phyloP scores from a whole-genome alignment of 164 flowering plant species.

The Litsea cubeba region DNA sequence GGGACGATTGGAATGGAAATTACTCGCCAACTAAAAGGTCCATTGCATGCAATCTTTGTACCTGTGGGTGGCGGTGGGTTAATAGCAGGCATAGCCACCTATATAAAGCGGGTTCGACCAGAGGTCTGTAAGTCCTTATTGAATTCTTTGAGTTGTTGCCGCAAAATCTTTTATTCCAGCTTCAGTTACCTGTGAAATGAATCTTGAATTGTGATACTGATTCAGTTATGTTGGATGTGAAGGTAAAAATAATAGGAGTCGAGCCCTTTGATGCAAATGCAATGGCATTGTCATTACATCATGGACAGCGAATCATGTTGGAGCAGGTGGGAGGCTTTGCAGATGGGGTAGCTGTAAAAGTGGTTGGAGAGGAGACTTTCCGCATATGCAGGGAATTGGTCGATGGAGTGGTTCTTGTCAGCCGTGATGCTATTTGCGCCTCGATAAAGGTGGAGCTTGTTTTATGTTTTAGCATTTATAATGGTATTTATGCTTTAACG shows the following conservation, averaged over 20 bases:
- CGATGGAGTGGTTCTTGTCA: slow-evolving; percentile 94
- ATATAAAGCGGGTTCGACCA: slow-evolving; percentile 80
- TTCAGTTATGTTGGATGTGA: neutral
- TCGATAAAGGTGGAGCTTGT: slow-evolving; percentile 74
- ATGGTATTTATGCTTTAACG: neutral
- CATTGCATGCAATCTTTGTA: slow-evolving; percentile 89
- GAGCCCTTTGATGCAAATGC: slow-evolving; percentile 99
- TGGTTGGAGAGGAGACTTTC: slow-evolving; percentile 92
- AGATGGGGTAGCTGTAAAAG: slow-evolving; percentile 99
- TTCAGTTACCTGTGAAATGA: neutral
- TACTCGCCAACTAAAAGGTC: slow-evolving; percentile 60
- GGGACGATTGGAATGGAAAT: slow-evolving; percentile 99
- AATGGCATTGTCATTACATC: slow-evolving; percentile 93
- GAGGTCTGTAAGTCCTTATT: slow-evolving; percentile 40
- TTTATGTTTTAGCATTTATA: neutral
- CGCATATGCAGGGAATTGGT: slow-evolving; percentile 80
- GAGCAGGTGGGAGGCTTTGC: slow-evolving; percentile 99
- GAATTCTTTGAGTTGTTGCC: neutral
- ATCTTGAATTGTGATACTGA: neutral
- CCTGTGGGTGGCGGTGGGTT: slow-evolving; percentile 99
- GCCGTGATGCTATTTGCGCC: slow-evolving; percentile 98
- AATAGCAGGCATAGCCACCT: slow-evolving; percentile 98
- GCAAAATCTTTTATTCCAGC: neutral
- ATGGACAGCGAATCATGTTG: slow-evolving; percentile 72
- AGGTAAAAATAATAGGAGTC: slow-evolving; percentile 97